These are phyloP conservation scores for Ambrosiella beaveri DNA, from an alignment of 2,329 filamentous ascomycete species.

Conservation along the genomic window DNA sequence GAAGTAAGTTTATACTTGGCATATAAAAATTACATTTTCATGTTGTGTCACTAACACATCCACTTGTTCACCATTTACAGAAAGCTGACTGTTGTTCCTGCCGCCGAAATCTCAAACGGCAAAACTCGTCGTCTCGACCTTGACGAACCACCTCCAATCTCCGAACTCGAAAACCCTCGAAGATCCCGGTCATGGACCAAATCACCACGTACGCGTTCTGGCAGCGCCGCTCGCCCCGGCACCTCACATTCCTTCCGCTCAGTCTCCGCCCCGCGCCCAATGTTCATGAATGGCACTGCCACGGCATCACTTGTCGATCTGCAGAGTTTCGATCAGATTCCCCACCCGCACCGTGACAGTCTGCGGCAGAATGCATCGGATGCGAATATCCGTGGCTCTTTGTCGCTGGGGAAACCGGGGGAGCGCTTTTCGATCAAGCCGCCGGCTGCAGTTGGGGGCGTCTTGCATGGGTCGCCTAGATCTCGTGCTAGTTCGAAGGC, in stretches of 20 bases:
- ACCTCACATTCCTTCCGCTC: conserved; percentile 13
- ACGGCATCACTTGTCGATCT: conserved; percentile 10
- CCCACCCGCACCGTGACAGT: conserved; percentile 8
- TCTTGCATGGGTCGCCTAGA: background rate
- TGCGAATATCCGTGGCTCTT: background rate
- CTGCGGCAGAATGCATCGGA: conserved; percentile 7
- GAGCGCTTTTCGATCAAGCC: conserved; percentile 12
- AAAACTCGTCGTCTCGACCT: conserved; percentile 1
- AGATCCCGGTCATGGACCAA: conserved; percentile 2
- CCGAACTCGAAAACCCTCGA: background rate
- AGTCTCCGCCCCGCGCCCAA: conserved; percentile 8
- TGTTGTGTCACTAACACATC: background rate
- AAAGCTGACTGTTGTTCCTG: conserved; percentile 3
- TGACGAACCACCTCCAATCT: conserved; percentile 1
- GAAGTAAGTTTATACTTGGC: conserved; percentile 27
- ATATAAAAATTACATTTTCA: background rate
- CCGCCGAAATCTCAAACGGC: background rate
- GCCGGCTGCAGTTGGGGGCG: conserved; percentile 6
- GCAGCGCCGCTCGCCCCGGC: conserved; percentile 13
- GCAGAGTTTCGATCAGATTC: conserved; percentile 7
- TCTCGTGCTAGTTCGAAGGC: background rate
- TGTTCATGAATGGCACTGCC: conserved; percentile 12
- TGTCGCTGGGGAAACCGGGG: background rate
- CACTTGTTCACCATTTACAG: conserved; percentile 1
- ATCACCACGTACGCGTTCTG: conserved; percentile 1